Base-by-base conservation (phyloP, 1,139 yeast species). In the Scheffersomyces titani region DNA sequence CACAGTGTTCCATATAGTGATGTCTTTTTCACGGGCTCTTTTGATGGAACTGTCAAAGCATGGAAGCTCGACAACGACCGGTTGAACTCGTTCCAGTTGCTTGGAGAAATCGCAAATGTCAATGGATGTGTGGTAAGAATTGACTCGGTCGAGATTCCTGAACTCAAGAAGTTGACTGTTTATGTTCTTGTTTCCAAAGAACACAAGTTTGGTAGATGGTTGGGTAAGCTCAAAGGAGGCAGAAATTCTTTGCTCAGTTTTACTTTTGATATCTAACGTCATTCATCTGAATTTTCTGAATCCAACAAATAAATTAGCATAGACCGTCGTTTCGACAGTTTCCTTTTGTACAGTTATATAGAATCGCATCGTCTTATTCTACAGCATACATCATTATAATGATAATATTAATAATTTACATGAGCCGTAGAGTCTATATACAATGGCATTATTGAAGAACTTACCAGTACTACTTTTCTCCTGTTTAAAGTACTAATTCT, bases 1-100 rank as follows among this genome's bases (percentile, higher is more conserved):
- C 81, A 87, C 67, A 92, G 97, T 0, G 77, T 94, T n/a, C 98
- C 99, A n/a, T 93, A 84, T 69, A 83, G 94, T 24, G 93, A 96
- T 68, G 72, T 92, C 6, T 91, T 94, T 67, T 75, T 94, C 54
- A 86, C 92, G 22, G 99, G 99, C 0, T 92, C 98, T 2, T 90
- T 91, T 87, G 84, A 85, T 68, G 98, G 98, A 3, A 71, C 77
- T 6, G 71, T 91, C 56, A 85, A 83, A 60, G 80, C 92, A 51
- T 94, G 98, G 98, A 85, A 84, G 66, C 70, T 94, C 45, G 84
- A 83, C 55, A 66, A 66, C 47, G 87, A 83, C 53, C 88, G 85
- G 55, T 71, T 88, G 66, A 81, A 96, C 63, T 75, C 78, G 45
- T 90, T 92, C 67, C 77, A 73, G 51, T 69, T 77, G 20, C 64